Base-by-base conservation (phyloP, 352 stramenopile genomes). In the Plasmopara muralis region DNA sequence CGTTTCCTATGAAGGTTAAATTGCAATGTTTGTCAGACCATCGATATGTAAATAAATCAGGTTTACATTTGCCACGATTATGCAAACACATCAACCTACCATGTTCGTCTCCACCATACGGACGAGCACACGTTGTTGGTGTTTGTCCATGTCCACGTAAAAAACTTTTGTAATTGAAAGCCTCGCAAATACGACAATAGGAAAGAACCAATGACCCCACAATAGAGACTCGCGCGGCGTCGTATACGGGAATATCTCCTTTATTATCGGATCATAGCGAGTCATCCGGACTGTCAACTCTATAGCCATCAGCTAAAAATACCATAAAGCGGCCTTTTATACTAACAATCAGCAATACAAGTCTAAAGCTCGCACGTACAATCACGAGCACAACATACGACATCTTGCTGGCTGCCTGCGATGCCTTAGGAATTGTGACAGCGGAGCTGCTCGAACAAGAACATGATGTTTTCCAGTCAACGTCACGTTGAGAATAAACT, bases 141-240 rank as follows among this genome's bases (percentile, higher is more conserved):
- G 77, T 29, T 77, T 62, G 30, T 85, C 72, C 64, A 86, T 48
- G 50, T 88, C 74, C 31, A 88, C 51, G 42, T 69, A 85, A 31
- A 79, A 80, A 7, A 76, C 59, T 14, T 69, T 76, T 47, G 83
- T 83, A 18, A 78, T 66, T 18, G 56, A 66, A 33, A 80, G 56
- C 16, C 54, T 43, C 0, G 66, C 50, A 39, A 84, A 77, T 13
- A 63, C 68, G 6, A 77, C 43, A 30, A 85, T 71, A 2, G 72
- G 75, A 43, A 83, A 78, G 5, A 79, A 57, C 0, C 72, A 70
- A 53, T 86, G 75, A 14, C 60, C 55, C 72, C 75, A 86, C 34
- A 77, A 39, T 39, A 88, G 48, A 44, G 77, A 72, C 57, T 88
- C 77, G 33, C 68, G 66, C 18, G 77, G 77, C 20, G 77, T 88